Evolutionary conservation across 2,329 filamentous ascomycete genomes (phyloP).

Genomic region (Annulohypoxylon truncatum): DNA sequence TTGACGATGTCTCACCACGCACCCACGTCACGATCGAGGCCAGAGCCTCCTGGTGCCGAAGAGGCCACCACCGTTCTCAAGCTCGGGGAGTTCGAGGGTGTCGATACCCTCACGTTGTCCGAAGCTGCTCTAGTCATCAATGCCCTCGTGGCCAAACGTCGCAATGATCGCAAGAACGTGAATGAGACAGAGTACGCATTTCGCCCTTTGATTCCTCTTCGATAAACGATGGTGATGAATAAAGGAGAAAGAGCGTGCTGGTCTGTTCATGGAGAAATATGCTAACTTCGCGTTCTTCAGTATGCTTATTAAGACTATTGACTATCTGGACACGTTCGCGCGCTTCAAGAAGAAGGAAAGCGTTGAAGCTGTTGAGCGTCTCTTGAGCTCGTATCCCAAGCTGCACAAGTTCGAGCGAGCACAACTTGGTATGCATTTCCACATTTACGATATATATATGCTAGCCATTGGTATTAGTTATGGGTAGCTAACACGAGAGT

Average conservation of each 20-base stretch:
- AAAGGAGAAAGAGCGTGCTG: background rate
- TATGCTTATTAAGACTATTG: slow-evolving; percentile 86
- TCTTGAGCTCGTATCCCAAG: slow-evolving; percentile 79
- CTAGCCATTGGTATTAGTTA: background rate
- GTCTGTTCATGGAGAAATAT: background rate
- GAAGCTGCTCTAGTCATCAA: slow-evolving; percentile 94
- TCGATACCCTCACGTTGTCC: slow-evolving; percentile 90
- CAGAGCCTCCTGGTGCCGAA: slow-evolving; percentile 80
- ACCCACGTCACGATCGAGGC: slow-evolving; percentile 74
- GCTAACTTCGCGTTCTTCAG: slow-evolving; percentile 53
- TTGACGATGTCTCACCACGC: slow-evolving; percentile 54
- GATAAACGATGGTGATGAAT: background rate
- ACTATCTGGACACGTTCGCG: slow-evolving; percentile 94
- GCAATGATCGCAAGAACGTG: slow-evolving; percentile 82
- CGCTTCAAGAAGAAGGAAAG: slow-evolving; percentile 97
- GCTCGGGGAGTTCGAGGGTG: slow-evolving; percentile 93
- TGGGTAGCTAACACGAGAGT: background rate
- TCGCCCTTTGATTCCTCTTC: background rate
- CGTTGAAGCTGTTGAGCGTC: slow-evolving; percentile 90
- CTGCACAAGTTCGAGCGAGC: slow-evolving; percentile 93
- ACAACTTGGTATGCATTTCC: slow-evolving; percentile 76
- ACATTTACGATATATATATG: background rate
- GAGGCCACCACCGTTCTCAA: slow-evolving; percentile 84
- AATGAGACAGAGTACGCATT: slow-evolving; percentile 82
- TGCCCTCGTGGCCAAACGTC: slow-evolving; percentile 83